Percentiles rank a stretch among this genome's conserved stretches.
These are phyloP conservation scores for Pilasporangium apinafurcum DNA, from an alignment of 352 stramenopile species.

Conservation along the genomic window DNA sequence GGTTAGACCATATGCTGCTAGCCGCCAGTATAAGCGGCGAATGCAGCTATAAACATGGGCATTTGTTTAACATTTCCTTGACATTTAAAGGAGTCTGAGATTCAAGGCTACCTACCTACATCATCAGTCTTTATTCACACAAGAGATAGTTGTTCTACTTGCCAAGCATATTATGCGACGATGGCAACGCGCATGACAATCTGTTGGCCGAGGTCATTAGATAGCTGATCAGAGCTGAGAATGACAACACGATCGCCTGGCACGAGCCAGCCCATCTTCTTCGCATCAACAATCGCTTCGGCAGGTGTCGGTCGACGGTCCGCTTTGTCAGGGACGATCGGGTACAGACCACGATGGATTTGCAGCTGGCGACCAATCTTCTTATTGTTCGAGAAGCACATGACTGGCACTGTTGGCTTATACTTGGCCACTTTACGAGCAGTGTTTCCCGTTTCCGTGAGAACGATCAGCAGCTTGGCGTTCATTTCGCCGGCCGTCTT, in stretches of 20 bases:
- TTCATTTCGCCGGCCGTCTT: constrained; percentile 84
- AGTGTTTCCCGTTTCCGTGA: constrained; percentile 78
- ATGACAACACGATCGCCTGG: constrained; percentile 88
- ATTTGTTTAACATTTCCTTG: no score
- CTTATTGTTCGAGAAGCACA: constrained; percentile 81
- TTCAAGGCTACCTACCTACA: no score
- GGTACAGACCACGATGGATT: constrained; percentile 81
- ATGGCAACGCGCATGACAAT: constrained; percentile 80
- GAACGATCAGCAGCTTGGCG: constrained; percentile 78
- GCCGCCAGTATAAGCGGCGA: no score
- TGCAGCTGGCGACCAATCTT: constrained; percentile 91
- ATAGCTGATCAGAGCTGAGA: constrained; percentile 75
- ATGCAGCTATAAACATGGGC: no score
- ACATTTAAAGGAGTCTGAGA: no score
- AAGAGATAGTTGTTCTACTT: no score
- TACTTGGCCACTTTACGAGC: constrained; percentile 85
- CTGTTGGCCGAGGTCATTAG: constrained; percentile 73
- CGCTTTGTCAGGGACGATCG: constrained; percentile 57
- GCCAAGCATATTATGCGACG: constrained; percentile 78
- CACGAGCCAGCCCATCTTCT: constrained; percentile 89
- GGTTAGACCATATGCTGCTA: no score
- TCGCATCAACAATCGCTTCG: constrained; percentile 86
- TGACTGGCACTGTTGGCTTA: constrained; percentile 89
- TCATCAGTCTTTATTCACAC: no score
- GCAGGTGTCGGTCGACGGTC: constrained; percentile 55